phyloP scores from a whole-genome alignment of 192 early-diverging fungal species.

The Entrophospora sp. region DNA sequence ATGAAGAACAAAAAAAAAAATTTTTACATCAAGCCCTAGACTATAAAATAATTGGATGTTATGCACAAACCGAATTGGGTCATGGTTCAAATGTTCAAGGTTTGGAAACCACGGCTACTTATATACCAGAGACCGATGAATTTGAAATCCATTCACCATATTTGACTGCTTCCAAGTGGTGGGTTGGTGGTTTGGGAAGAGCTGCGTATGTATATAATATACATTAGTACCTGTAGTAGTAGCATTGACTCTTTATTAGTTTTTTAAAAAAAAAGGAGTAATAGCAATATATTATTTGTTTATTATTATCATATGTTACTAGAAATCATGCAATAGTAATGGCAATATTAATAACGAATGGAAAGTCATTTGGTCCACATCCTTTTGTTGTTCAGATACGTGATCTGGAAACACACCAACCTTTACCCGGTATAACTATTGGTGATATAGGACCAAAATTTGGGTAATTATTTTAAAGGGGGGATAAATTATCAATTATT shows the following conservation, averaged over 20 bases:
- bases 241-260: neutral
- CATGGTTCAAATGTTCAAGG: conserved; percentile 84
- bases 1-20: conserved; percentile 66
- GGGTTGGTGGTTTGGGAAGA: conserved; percentile 76
- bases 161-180: conserved; percentile 78
- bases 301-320: neutral
- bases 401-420: conserved; percentile 59
- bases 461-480: conserved; percentile 49
- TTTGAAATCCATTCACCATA: conserved; percentile 77
- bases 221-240: neutral
- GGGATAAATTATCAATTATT: too few relatives aligned
- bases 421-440: conserved; percentile 70
- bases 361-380: conserved; percentile 70
- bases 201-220: conserved; percentile 29
- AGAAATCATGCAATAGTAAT: conserved; percentile 76
- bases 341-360: conserved; percentile 65
- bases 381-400: conserved; percentile 78
- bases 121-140: conserved; percentile 72
- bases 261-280: too few relatives aligned
- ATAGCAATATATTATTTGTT: too few relatives aligned
- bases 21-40: conserved; percentile 64
- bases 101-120: conserved; percentile 82
- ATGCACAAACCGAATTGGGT: conserved; percentile 76
- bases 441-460: conserved; percentile 87
- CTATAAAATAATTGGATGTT: conserved; percentile 78